Conservation (phyloP, 768 basidiomycete genomes). For the Stropharia rugosoannulata region DNA sequence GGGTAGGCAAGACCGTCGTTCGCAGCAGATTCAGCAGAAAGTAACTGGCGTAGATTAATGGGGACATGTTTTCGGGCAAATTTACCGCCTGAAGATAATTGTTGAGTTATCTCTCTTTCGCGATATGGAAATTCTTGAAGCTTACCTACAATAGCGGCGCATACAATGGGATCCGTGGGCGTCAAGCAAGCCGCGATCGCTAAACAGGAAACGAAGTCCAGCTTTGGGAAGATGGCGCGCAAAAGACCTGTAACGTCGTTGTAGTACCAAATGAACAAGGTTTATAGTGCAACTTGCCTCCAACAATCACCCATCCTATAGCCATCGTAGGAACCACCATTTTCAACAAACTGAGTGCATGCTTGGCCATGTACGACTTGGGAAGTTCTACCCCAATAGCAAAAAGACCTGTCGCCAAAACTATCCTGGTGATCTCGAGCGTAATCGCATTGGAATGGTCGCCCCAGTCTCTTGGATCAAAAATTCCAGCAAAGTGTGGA, state of each 20-base stretch:
- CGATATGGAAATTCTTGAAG: not conserved
- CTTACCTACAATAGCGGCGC: conserved; percentile 76
- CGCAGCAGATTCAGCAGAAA: conserved; percentile 88
- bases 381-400: conserved; percentile 96
- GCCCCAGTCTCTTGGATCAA: conserved; percentile 80
- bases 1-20: conserved; percentile 98
- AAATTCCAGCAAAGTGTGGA: conserved; percentile 67
- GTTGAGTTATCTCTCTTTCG: not conserved
- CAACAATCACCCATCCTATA: conserved; percentile 80
- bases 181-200: conserved; percentile 90
- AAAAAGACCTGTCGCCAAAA: conserved; percentile 90
- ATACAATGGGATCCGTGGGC: conserved; percentile 94
- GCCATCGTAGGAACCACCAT: conserved; percentile 87
- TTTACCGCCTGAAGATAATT: conserved; percentile 52
- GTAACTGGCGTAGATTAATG: conserved; percentile 70
- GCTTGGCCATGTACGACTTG: conserved; percentile 76
- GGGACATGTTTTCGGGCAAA: conserved; percentile 74
- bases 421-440: conserved; percentile 80
- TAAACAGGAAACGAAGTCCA: conserved; percentile 74
- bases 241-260: conserved; percentile 49
- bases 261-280: not conserved
- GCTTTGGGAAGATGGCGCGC: conserved; percentile 67
- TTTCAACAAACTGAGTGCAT: conserved; percentile 66
- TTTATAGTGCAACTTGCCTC: conserved; percentile 39
- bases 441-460: conserved; percentile 59